Evolutionary conservation across 257 asterid genomes (phyloP).

Genomic region (Leptodermis oblonga): DNA sequence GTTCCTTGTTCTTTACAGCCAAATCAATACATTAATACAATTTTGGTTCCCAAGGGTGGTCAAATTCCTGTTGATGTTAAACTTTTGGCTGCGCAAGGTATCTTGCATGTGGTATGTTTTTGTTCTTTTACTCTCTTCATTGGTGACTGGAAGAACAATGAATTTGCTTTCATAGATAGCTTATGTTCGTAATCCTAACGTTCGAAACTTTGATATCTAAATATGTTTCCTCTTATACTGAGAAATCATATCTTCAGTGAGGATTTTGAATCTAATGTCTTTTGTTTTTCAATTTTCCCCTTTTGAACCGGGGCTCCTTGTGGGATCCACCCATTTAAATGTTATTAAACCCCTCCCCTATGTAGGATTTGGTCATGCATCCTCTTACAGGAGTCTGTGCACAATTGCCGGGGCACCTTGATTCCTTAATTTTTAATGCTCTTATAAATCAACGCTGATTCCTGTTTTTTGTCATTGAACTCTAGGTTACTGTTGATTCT

Average conservation of each 20-base stretch:
- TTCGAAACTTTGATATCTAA: not conserved
- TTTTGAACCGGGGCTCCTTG: no score
- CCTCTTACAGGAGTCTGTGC: no score
- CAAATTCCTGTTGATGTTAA: conserved; percentile 60
- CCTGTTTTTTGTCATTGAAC: conserved; percentile 3
- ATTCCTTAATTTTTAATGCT: no score
- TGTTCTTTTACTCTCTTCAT: not conserved
- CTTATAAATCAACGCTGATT: not conserved
- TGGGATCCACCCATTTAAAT: no score
- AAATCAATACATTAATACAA: conserved; percentile 65
- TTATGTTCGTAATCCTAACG: not conserved
- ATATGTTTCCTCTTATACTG: not conserved
- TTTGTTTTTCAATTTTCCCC: no score
- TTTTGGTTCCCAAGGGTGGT: conserved; percentile 71
- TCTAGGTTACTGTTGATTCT: conserved; percentile 76
- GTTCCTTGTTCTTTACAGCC: conserved; percentile 47
- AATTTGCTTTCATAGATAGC: not conserved
- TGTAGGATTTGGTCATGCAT: no score
- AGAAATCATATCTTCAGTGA: no score
- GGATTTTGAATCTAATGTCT: no score
- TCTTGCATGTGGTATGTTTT: conserved; percentile 55
- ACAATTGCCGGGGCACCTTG: no score
- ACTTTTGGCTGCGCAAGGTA: conserved; percentile 58
- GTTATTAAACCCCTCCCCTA: no score
- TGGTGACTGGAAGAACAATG: conserved; percentile 1